phyloP scores from a whole-genome alignment of 1,284 basidiomycete species.

The Serendipita sp. region DNA sequence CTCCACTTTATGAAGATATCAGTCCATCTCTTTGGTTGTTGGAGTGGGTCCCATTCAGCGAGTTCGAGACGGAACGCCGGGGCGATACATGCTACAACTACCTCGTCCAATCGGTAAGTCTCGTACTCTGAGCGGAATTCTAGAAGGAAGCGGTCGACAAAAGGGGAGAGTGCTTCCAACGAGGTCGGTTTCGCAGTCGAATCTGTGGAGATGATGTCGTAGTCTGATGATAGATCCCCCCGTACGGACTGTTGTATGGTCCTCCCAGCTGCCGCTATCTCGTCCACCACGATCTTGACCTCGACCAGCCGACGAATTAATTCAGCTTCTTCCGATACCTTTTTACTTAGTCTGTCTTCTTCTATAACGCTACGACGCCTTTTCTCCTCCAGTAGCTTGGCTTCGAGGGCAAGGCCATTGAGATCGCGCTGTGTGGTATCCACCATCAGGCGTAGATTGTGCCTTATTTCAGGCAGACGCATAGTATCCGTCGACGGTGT shows the following conservation, averaged over 20 bases:
- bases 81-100: slow-evolving; percentile 80
- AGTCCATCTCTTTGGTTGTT: slow-evolving; percentile 48
- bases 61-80: slow-evolving; percentile 60
- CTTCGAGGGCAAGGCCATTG: slow-evolving; percentile 80
- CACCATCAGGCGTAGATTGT: slow-evolving; percentile 81
- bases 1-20: slow-evolving; percentile 50
- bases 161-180: slow-evolving; percentile 53
- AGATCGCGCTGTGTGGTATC: slow-evolving; percentile 73
- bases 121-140: slow-evolving; percentile 71
- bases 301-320: slow-evolving; percentile 61
- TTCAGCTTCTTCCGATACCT: slow-evolving; percentile 59
- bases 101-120: slow-evolving; percentile 70
- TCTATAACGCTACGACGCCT: slow-evolving; percentile 65
- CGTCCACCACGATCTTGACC: slow-evolving; percentile 57
- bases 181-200: slow-evolving; percentile 23
- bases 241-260: slow-evolving; percentile 39
- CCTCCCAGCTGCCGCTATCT: slow-evolving; percentile 33
- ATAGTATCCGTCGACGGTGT: slow-evolving; percentile 71
- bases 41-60: slow-evolving; percentile 56
- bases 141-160: slow-evolving; percentile 56
- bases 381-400: slow-evolving; percentile 64
- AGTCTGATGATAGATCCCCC: slow-evolving; percentile 31
- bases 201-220: slow-evolving; percentile 32
- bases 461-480: slow-evolving; percentile 86
- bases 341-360: slow-evolving; percentile 49